phyloP scores from a whole-genome alignment of 495 filamentous ascomycete species.

The Aspergillus indologenus region DNA sequence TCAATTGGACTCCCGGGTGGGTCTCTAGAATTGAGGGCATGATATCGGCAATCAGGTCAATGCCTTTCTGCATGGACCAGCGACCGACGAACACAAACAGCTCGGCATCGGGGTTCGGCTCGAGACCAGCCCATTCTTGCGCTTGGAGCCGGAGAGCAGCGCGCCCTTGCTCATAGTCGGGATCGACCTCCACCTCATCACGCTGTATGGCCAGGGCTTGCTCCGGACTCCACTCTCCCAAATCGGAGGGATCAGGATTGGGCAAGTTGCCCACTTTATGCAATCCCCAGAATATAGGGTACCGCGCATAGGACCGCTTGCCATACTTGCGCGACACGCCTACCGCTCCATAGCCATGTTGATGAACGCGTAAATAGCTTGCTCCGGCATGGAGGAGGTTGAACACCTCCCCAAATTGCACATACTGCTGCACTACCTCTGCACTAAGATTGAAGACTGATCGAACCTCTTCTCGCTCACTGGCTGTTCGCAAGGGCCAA shows the following conservation, averaged over 20 bases:
- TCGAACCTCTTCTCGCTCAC: slow-evolving; percentile 65
- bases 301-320: slow-evolving; percentile 67
- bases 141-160: slow-evolving; percentile 60
- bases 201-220: slow-evolving; percentile 40
- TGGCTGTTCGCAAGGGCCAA: slow-evolving; percentile 67
- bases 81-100: slow-evolving; percentile 75
- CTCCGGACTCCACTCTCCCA: slow-evolving; percentile 60
- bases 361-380: slow-evolving; percentile 67
- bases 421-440: slow-evolving; percentile 39
- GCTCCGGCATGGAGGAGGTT: slow-evolving; percentile 71
- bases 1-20: slow-evolving; percentile 62
- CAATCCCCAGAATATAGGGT: slow-evolving; percentile 75
- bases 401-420: slow-evolving; percentile 65
- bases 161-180: slow-evolving; percentile 52
- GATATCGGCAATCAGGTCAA: slow-evolving; percentile 74
- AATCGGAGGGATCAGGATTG: slow-evolving; percentile 73
- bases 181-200: slow-evolving; percentile 48
- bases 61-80: slow-evolving; percentile 75
- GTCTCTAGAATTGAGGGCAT: slow-evolving; percentile 68
- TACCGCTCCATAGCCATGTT: slow-evolving; percentile 70
- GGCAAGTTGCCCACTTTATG: slow-evolving; percentile 66
- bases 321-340: slow-evolving; percentile 74
- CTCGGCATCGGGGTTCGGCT: slow-evolving; percentile 63
- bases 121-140: slow-evolving; percentile 73
- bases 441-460: slow-evolving; percentile 60